A percentile compares a stretch with the other conserved stretches of the same genome.
phyloP scores from a whole-genome alignment of 371 early-diverging fungal genomes.

The Mucor racemosus region DNA sequence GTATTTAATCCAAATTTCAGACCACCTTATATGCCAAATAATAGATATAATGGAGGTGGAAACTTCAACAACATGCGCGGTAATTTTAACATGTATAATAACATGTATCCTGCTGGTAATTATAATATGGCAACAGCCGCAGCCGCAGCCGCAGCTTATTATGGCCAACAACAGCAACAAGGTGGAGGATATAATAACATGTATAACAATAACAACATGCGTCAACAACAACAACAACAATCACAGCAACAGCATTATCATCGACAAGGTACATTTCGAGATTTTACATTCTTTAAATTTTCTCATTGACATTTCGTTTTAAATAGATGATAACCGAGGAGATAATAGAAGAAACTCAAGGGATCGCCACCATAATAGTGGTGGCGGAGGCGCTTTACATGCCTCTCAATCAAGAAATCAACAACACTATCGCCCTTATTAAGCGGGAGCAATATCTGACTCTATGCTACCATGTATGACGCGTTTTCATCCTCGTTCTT shows the following conservation, averaged over 20 bases:
- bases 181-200: constrained; percentile 13
- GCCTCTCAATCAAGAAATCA: constrained; percentile 45
- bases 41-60: constrained; percentile 40
- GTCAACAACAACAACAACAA: neutral
- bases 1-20: constrained; percentile 35
- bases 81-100: constrained; percentile 27
- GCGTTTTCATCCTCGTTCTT: constrained; percentile 4
- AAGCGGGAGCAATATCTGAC: neutral
- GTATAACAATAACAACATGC: constrained; percentile 13
- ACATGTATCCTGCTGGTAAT: constrained; percentile 34
- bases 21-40: constrained; percentile 46
- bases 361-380: constrained; percentile 13
- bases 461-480: neutral
- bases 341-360: constrained; percentile 20
- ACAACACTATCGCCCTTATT: constrained; percentile 48
- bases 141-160: constrained; percentile 12
- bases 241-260: neutral
- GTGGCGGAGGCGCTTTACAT: constrained; percentile 43
- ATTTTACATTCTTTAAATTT: neutral
- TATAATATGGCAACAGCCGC: constrained; percentile 37
- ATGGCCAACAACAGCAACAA: constrained; percentile 18
- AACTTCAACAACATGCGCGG: constrained; percentile 30
- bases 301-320: neutral
- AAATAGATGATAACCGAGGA: constrained; percentile 8
- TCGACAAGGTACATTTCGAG: neutral